Evolutionary conservation across 495 filamentous ascomycete genomes (phyloP).

Genomic region (Hypomontagnella submonticulosa): DNA sequence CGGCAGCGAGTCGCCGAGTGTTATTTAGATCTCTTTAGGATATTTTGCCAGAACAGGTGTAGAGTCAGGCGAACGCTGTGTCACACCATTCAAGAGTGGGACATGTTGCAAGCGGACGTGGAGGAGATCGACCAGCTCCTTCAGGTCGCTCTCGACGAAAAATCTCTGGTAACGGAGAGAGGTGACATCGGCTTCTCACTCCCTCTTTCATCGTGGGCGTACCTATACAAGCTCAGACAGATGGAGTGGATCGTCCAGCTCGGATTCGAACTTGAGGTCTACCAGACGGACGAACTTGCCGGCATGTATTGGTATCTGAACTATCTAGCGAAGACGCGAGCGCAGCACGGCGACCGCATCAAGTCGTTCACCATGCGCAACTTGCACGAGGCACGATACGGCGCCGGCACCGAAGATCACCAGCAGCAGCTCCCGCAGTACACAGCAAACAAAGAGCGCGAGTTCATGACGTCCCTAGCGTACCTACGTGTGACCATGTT

Average conservation of each 20-base stretch:
- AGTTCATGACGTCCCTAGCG: conserved; percentile 66
- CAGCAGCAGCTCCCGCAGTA: conserved; percentile 36
- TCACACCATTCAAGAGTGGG: conserved; percentile 85
- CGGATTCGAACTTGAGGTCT: conserved; percentile 94
- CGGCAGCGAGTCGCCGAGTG: conserved; percentile 76
- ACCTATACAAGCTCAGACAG: conserved; percentile 85
- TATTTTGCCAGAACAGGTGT: conserved; percentile 89
- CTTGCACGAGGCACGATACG: conserved; percentile 46
- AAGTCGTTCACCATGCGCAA: conserved; percentile 65
- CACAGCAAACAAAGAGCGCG: conserved; percentile 50
- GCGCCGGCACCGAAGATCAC: conserved; percentile 18
- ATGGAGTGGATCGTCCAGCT: conserved; percentile 91
- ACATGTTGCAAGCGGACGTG: conserved; percentile 84
- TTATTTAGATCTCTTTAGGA: conserved; percentile 83
- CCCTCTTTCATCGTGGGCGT: conserved; percentile 88
- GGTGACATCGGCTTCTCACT: conserved; percentile 59
- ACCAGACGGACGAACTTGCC: conserved; percentile 84
- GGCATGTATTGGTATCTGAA: conserved; percentile 91
- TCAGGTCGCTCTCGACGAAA: conserved; percentile 69
- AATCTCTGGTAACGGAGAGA: conserved; percentile 58
- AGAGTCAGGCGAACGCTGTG: conserved; percentile 84
- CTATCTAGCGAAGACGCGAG: conserved; percentile 64
- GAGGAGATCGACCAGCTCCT: conserved; percentile 82
- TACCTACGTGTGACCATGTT: conserved; percentile 70
- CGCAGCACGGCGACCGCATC: conserved; percentile 75